phyloP scores from a whole-genome alignment of 108 stramenopile species.

The Nannochloropsis gaditana region DNA sequence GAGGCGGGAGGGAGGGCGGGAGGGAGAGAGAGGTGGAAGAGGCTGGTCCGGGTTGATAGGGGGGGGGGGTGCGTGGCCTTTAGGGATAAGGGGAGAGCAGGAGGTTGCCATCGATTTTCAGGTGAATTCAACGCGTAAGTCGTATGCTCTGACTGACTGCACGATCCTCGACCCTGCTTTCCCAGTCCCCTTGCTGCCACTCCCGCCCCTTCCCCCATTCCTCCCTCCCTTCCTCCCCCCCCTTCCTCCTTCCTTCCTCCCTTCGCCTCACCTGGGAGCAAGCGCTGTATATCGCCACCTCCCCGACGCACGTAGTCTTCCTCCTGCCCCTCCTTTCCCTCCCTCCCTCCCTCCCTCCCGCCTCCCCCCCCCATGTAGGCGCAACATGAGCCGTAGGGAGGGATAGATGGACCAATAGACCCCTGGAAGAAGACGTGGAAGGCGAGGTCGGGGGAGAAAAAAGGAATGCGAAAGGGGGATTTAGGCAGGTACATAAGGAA shows the following conservation, averaged over 20 bases:
- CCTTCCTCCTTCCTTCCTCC: not conserved
- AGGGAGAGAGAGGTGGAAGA: not conserved
- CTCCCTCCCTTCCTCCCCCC: not conserved
- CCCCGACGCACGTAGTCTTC: not conserved
- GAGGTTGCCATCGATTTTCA: not conserved
- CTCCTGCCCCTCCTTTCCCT: not conserved
- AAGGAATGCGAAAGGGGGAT: not conserved
- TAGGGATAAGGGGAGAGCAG: not conserved
- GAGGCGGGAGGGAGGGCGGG: not conserved
- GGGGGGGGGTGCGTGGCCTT: not conserved
- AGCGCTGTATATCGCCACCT: not conserved
- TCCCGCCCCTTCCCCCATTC: not conserved
- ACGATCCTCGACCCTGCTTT: not conserved
- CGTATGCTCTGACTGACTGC: too few relatives aligned
- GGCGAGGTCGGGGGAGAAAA: not conserved
- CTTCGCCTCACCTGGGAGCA: not conserved
- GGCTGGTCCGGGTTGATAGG: not conserved
- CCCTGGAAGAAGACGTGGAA: not conserved
- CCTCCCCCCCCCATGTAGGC: not conserved
- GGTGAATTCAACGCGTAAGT: too few relatives aligned
- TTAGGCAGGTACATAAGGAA: not conserved
- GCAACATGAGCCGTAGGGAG: not conserved
- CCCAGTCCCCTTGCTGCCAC: not conserved
- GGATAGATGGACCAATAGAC: not conserved
- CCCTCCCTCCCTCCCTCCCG: not conserved